phyloP scores from a whole-genome alignment of 2,329 filamentous ascomycete genomes.

The Trichocomaceae sp. region DNA sequence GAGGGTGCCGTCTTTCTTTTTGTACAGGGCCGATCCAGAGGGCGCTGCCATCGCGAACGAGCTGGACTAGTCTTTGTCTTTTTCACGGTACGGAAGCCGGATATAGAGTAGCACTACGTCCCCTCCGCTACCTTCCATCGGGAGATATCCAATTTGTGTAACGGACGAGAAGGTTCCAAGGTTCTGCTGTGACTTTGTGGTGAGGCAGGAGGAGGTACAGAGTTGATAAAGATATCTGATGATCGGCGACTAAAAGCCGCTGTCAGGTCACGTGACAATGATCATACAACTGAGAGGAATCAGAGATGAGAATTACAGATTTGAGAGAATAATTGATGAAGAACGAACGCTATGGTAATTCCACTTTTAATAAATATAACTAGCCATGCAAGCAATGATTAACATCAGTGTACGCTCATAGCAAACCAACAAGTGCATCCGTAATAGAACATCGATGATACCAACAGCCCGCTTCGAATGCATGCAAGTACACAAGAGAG shows the following conservation, averaged over 20 bases:
- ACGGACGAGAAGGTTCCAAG: too few relatives aligned
- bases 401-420: not conserved
- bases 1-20: constrained; percentile 90
- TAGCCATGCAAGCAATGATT: not conserved
- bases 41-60: constrained; percentile 40
- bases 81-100: constrained; percentile 32
- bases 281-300: too few relatives aligned
- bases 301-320: not conserved
- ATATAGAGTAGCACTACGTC: constrained; percentile 26
- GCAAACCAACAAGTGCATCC: not conserved
- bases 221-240: not conserved
- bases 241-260: not conserved
- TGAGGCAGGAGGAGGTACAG: not conserved
- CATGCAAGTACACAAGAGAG: constrained; percentile 11
- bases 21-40: constrained; percentile 69
- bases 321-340: not conserved
- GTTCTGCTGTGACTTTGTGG: not conserved
- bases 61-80: not conserved
- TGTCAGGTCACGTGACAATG: not conserved
- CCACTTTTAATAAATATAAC: too few relatives aligned
- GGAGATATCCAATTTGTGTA: not conserved
- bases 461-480: constrained; percentile 2
- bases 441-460: constrained; percentile 8
- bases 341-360: not conserved
- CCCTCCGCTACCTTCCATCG: constrained; percentile 13